Percentiles rank a stretch among this genome's conserved stretches.
These are phyloP conservation scores for Mycena epipterygia DNA, from an alignment of 768 basidiomycete genomes.

Conservation along the genomic window DNA sequence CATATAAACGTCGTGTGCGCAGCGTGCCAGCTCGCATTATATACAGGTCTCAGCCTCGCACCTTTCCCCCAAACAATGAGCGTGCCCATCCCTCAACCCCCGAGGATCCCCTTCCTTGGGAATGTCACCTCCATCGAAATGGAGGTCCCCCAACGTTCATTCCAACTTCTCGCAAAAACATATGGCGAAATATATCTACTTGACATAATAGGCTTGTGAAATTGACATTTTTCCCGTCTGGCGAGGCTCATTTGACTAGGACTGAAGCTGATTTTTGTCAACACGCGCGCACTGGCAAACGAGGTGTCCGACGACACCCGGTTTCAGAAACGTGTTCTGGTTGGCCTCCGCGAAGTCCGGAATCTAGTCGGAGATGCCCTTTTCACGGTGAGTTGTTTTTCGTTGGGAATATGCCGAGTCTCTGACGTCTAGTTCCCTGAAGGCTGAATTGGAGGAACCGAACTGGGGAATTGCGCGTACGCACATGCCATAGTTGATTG, in stretches of 20 bases:
- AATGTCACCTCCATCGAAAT: constrained; percentile 52
- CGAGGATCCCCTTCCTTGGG: constrained; percentile 56
- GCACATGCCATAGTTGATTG: constrained; percentile 5
- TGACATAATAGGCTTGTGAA: constrained; percentile 48
- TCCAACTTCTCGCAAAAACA: constrained; percentile 49
- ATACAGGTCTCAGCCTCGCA: too few species aligned
- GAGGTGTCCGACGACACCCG: constrained; percentile 58
- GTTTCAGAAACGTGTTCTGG: constrained; percentile 55
- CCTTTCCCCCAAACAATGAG: constrained; percentile 52
- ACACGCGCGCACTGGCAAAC: constrained; percentile 53
- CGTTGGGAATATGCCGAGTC: background rate
- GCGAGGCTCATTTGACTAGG: constrained; percentile 4
- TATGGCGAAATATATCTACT: constrained; percentile 60
- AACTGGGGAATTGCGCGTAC: constrained; percentile 63
- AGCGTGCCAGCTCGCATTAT: too few species aligned
- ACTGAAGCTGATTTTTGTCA: constrained; percentile 44
- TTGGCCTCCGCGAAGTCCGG: constrained; percentile 51
- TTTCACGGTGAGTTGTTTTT: constrained; percentile 49
- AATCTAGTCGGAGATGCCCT: constrained; percentile 56
- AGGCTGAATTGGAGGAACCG: constrained; percentile 57
- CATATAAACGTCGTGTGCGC: too few species aligned
- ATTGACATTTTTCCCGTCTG: background rate
- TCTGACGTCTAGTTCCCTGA: too few species aligned
- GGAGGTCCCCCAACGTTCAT: constrained; percentile 52
- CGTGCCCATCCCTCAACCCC: constrained; percentile 57